These are phyloP conservation scores for Pseudogymnoascus sp. DNA, from an alignment of 2,329 filamentous ascomycete genomes.

Conservation along the genomic window DNA sequence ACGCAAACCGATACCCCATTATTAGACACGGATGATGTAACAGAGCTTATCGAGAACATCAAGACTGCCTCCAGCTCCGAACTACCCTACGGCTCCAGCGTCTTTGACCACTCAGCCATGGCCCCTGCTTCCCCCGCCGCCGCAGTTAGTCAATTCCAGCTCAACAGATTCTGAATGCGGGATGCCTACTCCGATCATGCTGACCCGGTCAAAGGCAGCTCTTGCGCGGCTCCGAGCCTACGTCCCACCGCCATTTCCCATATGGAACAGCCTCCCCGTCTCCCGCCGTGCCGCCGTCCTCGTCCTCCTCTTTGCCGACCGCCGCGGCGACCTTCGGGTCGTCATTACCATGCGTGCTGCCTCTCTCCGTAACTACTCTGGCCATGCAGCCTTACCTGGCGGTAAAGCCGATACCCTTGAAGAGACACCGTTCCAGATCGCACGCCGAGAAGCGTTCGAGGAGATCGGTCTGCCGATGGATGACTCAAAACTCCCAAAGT, in stretches of 20 bases:
- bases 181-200: conserved; percentile 9
- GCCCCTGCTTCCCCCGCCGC: conserved; percentile 25
- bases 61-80: conserved; percentile 21
- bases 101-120: conserved; percentile 27
- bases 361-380: conserved; percentile 60
- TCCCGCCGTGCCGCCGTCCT: conserved; percentile 76
- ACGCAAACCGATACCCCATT: neutral
- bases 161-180: neutral
- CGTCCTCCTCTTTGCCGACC: conserved; percentile 79
- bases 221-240: conserved; percentile 53
- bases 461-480: conserved; percentile 82
- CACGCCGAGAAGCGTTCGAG: conserved; percentile 81
- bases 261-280: conserved; percentile 53
- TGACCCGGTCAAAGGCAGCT: conserved; percentile 21
- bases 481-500: conserved; percentile 58
- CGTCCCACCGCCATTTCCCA: conserved; percentile 49
- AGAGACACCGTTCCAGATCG: conserved; percentile 67
- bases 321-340: conserved; percentile 65
- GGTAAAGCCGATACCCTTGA: conserved; percentile 55
- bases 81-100: conserved; percentile 5
- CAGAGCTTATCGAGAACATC: conserved; percentile 22
- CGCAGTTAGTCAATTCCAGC: conserved; percentile 19
- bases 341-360: conserved; percentile 61
- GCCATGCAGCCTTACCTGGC: conserved; percentile 79
- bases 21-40: conserved; percentile 15